Evolutionary conservation across 495 filamentous ascomycete species (phyloP), one percentile per base, ranked within the genome.

Genomic region (Hypoxylon lenormandii): DNA sequence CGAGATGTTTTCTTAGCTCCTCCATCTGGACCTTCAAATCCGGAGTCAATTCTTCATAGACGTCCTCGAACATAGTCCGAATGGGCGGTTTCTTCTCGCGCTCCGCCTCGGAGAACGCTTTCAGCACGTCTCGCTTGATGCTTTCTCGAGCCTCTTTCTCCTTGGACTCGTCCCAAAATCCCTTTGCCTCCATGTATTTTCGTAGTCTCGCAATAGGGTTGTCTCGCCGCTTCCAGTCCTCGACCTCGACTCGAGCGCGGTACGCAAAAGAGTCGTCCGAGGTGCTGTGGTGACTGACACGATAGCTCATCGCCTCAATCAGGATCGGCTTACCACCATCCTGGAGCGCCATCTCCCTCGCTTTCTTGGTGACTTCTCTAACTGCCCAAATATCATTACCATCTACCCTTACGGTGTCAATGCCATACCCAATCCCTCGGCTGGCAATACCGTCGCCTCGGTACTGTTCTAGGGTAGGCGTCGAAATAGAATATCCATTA

Each of bases 231-330:
- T 98, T 98, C 95, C 95, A 98, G 68, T 98, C 94, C 72, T 99
- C 95, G 2, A 99, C 95, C 72, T 99, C 95, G 0, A 97, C 90
- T 22, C 88, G 86, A 0, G 94, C 93, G 15, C 95, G 92, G 78
- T 99, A 99, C 1, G 94, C 94, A 74, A 97, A 98, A 36, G 90
- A 94, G 74, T 99, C 95, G 70, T 99, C 95, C n/a, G 89, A 92
- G 0, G 95, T 99, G 78, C 93, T 97, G 79, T 99, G 95, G 76
- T 99, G 95, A 33, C 89, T 92, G 46, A 99, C 94, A 13, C 95
- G 93, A 77, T 99, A 99, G 23, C 91, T 93, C 95, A 99, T 97
- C 16, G 92, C 93, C 80, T 99, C 95, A 50, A 99, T 90, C 2
- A 99, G 79, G 0, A 99, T 88, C 0, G 91, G 92, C 62, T 85